Evolutionary conservation across 2,329 filamentous ascomycete genomes (phyloP).

Genomic region (Periconia digitata): DNA sequence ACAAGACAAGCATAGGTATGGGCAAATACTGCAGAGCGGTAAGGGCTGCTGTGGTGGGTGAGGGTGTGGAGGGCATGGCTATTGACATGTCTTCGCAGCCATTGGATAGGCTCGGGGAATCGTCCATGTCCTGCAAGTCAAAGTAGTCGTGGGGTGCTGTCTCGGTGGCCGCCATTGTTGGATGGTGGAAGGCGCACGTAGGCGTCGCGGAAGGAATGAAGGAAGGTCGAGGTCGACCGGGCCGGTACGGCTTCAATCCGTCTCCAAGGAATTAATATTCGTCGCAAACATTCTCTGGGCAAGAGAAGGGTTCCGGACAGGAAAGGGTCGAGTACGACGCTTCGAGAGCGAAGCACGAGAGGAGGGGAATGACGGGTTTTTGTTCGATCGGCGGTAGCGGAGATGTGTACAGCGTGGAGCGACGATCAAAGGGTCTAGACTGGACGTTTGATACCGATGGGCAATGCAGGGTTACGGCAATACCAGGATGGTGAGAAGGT

Average conservation of each 20-base stretch:
- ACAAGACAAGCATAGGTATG: conserved; percentile 69
- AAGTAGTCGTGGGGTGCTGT: conserved; percentile 31
- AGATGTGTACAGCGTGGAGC: background rate
- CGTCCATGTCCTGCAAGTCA: conserved; percentile 18
- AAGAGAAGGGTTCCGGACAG: too few species aligned
- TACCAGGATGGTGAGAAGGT: too few species aligned
- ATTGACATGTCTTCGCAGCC: conserved; percentile 37
- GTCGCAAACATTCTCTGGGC: conserved; percentile 5
- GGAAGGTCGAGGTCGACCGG: conserved; percentile 1
- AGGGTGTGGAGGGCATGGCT: conserved; percentile 26
- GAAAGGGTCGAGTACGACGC: too few species aligned
- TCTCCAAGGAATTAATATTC: background rate
- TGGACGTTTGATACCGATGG: background rate
- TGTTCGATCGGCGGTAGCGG: background rate
- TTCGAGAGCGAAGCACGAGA: background rate
- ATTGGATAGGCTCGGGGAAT: conserved; percentile 32
- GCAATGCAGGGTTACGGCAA: background rate
- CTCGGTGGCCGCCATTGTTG: conserved; percentile 5
- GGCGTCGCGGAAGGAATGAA: background rate
- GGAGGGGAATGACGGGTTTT: background rate
- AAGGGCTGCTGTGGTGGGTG: conserved; percentile 33
- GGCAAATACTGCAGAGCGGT: conserved; percentile 71
- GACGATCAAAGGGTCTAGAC: background rate
- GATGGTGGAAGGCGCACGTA: background rate
- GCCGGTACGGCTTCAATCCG: conserved; percentile 11